Conservation (phyloP, 2,329 filamentous ascomycete genomes). For the Sphaerulina vaccinii region DNA sequence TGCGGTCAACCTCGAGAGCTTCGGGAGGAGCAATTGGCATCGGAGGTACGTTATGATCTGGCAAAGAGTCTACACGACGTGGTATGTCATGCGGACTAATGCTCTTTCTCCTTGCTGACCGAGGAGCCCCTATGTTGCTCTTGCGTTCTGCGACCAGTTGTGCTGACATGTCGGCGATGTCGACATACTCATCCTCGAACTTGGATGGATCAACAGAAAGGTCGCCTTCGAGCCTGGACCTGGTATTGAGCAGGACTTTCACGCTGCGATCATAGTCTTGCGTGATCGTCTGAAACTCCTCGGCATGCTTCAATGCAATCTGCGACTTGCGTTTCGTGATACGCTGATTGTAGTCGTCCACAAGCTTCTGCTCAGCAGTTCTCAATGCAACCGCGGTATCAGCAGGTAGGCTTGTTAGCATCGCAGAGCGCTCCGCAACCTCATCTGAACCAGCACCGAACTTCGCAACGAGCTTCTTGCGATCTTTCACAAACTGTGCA, state of each 20-base stretch:
- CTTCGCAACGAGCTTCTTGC: slow-evolving; percentile 33
- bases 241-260: slow-evolving; percentile 32
- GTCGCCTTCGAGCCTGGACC: slow-evolving; percentile 35
- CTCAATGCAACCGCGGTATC: slow-evolving; percentile 30
- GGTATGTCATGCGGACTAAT: neutral
- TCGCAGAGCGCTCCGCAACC: slow-evolving; percentile 22
- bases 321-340: slow-evolving; percentile 39
- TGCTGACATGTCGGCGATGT: slow-evolving; percentile 29
- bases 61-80: neutral
- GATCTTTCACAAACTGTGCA: slow-evolving; percentile 36
- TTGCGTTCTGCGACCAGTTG: slow-evolving; percentile 29
- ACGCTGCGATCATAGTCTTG: slow-evolving; percentile 38
- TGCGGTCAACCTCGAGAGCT: slow-evolving; percentile 1
- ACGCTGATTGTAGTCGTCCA: slow-evolving; percentile 36
- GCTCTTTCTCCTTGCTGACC: slow-evolving; percentile 15
- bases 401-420: slow-evolving; percentile 28
- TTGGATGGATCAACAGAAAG: slow-evolving; percentile 34
- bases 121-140: slow-evolving; percentile 18
- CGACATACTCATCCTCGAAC: slow-evolving; percentile 36
- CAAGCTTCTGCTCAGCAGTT: slow-evolving; percentile 35
- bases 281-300: slow-evolving; percentile 36
- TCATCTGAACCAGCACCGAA: slow-evolving; percentile 30
- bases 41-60: slow-evolving; percentile 1
- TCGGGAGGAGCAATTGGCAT: neutral
- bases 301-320: slow-evolving; percentile 38